A percentile compares a stretch with the other conserved stretches of the same genome.
phyloP scores from a whole-genome alignment of 2,329 filamentous ascomycete species.

The Fusarium marasasianum region DNA sequence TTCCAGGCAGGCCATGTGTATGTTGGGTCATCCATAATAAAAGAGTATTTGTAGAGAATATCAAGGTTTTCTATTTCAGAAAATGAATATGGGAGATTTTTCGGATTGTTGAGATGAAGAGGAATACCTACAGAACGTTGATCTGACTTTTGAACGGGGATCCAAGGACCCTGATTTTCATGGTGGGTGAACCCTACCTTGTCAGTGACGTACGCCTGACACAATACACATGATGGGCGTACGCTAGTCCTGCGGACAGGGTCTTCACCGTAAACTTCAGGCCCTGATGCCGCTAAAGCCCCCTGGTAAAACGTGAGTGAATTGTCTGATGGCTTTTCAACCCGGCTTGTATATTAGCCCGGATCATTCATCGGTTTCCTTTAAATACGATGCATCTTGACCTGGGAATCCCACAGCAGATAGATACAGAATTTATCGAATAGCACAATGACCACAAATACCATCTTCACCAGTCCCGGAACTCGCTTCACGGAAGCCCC shows the following conservation, averaged over 20 bases:
- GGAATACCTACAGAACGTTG: background rate
- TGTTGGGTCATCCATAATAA: conserved; percentile 60
- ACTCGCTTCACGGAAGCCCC: background rate
- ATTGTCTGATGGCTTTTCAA: background rate
- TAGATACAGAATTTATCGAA: fast-evolving
- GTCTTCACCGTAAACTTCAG: background rate
- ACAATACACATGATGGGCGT: background rate
- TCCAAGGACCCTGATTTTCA: background rate
- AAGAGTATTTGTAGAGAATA: fast-evolving
- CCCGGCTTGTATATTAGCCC: background rate
- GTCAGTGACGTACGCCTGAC: background rate
- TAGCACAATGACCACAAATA: background rate
- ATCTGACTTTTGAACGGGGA: background rate
- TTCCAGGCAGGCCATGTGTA: conserved; percentile 66
- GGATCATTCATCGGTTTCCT: background rate
- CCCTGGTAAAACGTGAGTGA: background rate
- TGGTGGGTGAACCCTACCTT: background rate
- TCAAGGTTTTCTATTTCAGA: fast-evolving
- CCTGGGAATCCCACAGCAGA: background rate
- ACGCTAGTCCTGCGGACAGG: background rate
- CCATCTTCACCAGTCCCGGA: no score
- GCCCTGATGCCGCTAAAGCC: background rate
- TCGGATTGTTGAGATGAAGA: background rate
- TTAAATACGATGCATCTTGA: background rate
- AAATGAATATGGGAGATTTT: background rate